Evolutionary conservation across 371 early-diverging fungal genomes (phyloP).

Genomic region (Mucor sp.): DNA sequence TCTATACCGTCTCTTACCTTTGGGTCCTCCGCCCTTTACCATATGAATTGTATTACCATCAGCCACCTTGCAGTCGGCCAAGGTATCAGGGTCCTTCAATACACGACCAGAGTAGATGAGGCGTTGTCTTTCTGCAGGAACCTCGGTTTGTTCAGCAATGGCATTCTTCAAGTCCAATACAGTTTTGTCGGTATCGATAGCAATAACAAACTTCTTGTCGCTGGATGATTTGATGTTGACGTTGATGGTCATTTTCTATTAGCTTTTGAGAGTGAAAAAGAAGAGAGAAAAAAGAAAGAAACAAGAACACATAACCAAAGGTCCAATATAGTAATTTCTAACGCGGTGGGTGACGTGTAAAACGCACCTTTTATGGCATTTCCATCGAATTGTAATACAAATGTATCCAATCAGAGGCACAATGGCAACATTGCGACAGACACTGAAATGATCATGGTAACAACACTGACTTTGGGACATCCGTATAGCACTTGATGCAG

Average conservation of each 20-base stretch:
- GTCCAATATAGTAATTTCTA: neutral
- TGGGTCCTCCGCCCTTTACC: constrained; percentile 66
- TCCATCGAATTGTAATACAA: neutral
- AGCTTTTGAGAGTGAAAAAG: neutral
- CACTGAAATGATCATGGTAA: neutral
- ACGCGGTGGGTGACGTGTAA: constrained; percentile 2
- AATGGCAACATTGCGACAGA: neutral
- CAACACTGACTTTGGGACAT: too few relatives aligned
- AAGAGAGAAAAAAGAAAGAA: constrained; percentile 5
- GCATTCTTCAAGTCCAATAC: constrained; percentile 79
- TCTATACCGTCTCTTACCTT: constrained; percentile 19
- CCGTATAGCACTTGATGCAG: too few relatives aligned
- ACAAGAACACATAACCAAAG: neutral
- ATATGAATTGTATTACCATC: constrained; percentile 84
- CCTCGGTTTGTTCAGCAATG: constrained; percentile 69
- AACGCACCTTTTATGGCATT: neutral
- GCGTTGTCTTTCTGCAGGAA: constrained; percentile 83
- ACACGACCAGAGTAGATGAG: constrained; percentile 95
- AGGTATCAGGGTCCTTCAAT: constrained; percentile 87
- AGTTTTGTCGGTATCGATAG: constrained; percentile 66
- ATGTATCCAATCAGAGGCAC: neutral
- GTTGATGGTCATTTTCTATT: constrained; percentile 38
- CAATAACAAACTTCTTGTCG: constrained; percentile 76
- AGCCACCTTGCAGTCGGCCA: constrained; percentile 80
- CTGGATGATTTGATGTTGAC: constrained; percentile 86